A percentile compares a stretch with the other conserved stretches of the same genome.
Evolutionary conservation across 306 rosid genomes (phyloP).

Genomic region (Cicer pinnatifidum): DNA sequence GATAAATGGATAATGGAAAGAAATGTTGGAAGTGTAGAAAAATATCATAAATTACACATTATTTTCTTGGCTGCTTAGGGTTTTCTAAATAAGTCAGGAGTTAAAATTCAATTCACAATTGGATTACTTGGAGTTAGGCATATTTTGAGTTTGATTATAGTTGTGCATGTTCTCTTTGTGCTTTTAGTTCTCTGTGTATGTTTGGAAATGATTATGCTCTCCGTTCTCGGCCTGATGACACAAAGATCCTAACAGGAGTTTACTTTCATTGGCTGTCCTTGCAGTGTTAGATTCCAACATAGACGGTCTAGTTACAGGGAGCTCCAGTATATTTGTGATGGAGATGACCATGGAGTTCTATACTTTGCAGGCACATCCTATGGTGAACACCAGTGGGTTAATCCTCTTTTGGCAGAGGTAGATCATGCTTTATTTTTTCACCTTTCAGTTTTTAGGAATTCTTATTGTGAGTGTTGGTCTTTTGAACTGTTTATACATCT

Average conservation of each 20-base stretch:
- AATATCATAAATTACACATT: conserved; percentile 2
- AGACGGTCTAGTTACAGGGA: conserved; percentile 91
- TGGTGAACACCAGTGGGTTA: conserved; percentile 92
- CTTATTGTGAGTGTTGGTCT: neutral
- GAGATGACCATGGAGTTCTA: conserved; percentile 87
- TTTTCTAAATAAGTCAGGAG: conserved; percentile 13
- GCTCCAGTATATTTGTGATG: conserved; percentile 85
- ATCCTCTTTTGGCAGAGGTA: conserved; percentile 93
- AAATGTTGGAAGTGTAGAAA: conserved; percentile 10
- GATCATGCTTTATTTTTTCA: conserved; percentile 19
- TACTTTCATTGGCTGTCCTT: conserved; percentile 41
- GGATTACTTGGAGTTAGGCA: conserved; percentile 27
- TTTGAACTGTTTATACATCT: conserved; percentile 33
- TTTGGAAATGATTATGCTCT: conserved; percentile 10
- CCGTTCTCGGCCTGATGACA: neutral
- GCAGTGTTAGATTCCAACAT: conserved; percentile 73
- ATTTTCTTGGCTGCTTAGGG: conserved; percentile 22
- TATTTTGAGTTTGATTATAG: neutral
- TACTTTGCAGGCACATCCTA: conserved; percentile 89
- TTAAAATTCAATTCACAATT: conserved; percentile 11
- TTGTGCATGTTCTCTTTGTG: neutral
- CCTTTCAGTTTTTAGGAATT: neutral
- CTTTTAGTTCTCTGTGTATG: conserved; percentile 18
- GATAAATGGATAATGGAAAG: conserved; percentile 7
- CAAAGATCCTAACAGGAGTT: neutral